Percentiles rank a stretch among this genome's conserved stretches.
Evolutionary conservation across 805 yeast genomes (phyloP).

Genomic region (Nakazawaea ishiwadae): DNA sequence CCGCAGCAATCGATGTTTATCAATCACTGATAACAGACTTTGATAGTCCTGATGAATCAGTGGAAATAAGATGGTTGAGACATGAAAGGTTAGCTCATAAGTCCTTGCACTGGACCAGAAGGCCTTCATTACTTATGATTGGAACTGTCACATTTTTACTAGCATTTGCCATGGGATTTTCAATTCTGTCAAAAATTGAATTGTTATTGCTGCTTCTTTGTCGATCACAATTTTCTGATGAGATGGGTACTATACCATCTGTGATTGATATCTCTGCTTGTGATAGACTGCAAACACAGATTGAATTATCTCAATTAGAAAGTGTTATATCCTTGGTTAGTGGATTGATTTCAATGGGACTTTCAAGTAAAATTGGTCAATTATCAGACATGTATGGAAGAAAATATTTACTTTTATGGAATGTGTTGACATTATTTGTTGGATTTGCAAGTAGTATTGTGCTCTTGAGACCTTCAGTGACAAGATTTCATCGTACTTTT

Average conservation of each 20-base stretch:
- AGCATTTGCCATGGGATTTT: constrained; percentile 32
- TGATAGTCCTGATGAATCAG: constrained; percentile 28
- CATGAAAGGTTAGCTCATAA: constrained; percentile 41
- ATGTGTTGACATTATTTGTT: background rate
- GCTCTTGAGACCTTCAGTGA: background rate
- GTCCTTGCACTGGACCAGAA: constrained; percentile 38
- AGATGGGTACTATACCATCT: background rate
- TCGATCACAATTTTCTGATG: constrained; percentile 22
- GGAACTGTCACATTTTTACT: constrained; percentile 32
- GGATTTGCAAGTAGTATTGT: too few relatives aligned
- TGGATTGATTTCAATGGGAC: constrained; percentile 38
- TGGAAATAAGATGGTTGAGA: constrained; percentile 43
- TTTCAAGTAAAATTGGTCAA: constrained; percentile 52
- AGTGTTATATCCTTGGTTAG: constrained; percentile 30
- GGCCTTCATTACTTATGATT: constrained; percentile 45
- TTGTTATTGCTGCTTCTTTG: constrained; percentile 32
- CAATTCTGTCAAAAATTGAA: constrained; percentile 26
- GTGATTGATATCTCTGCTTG: constrained; percentile 18
- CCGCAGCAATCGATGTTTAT: constrained; percentile 22
- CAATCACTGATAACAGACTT: constrained; percentile 32
- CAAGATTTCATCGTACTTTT: background rate
- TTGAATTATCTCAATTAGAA: constrained; percentile 37
- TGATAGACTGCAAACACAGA: constrained; percentile 30
- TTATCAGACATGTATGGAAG: constrained; percentile 57
- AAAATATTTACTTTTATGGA: constrained; percentile 33